These are phyloP conservation scores for Candida jianshihensis DNA, from an alignment of 805 yeast genomes.

Conservation along the genomic window DNA sequence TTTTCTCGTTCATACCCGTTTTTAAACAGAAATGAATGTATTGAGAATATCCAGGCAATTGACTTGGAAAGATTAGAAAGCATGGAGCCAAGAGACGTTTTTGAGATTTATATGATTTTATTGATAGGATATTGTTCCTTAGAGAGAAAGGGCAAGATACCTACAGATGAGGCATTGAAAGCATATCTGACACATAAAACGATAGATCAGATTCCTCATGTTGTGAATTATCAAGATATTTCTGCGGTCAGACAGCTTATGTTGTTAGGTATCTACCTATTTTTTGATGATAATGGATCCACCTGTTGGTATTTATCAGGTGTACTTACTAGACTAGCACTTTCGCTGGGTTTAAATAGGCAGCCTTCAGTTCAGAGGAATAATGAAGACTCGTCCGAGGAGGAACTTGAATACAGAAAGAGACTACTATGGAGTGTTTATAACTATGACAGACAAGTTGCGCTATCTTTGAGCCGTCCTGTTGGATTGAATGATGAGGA, in stretches of 20 bases:
- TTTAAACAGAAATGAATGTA: constrained; percentile 5
- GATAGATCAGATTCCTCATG: constrained; percentile 30
- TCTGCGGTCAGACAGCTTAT: constrained; percentile 36
- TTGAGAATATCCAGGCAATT: constrained; percentile 35
- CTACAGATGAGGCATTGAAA: constrained; percentile 30
- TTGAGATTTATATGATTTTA: constrained; percentile 45
- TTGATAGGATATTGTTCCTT: constrained; percentile 50
- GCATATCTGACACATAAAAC: constrained; percentile 36
- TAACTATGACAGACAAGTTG: constrained; percentile 40
- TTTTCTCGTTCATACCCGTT: constrained; percentile 7
- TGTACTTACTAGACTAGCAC: constrained; percentile 34
- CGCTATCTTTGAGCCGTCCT: constrained; percentile 43
- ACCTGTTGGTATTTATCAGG: constrained; percentile 50
- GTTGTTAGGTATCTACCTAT: constrained; percentile 42
- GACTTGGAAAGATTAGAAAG: constrained; percentile 13
- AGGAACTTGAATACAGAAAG: constrained; percentile 22
- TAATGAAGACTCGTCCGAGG: constrained; percentile 17
- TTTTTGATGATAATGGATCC: constrained; percentile 42
- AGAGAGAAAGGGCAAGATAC: constrained; percentile 32
- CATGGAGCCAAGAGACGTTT: constrained; percentile 26
- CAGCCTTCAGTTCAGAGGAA: constrained; percentile 11
- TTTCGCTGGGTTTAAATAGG: constrained; percentile 41
- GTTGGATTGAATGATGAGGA: constrained; percentile 43
- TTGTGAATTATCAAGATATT: constrained; percentile 32
- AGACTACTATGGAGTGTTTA: constrained; percentile 45